phyloP scores from a whole-genome alignment of 306 rosid species.

The Cicer bijugum region DNA sequence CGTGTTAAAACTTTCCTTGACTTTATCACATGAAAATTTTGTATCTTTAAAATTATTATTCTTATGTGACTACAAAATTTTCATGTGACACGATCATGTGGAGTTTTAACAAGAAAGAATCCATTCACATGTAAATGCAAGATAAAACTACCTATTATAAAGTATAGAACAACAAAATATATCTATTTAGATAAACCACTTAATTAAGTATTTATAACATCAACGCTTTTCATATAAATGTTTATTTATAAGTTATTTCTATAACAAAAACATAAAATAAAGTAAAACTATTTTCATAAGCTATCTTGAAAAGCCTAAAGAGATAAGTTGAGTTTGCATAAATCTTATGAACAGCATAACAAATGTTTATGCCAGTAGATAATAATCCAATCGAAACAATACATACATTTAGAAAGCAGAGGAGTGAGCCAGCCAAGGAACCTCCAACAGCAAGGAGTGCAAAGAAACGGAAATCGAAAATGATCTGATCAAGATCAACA shows the following conservation, averaged over 20 bases:
- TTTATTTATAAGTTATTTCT: too few relatives aligned
- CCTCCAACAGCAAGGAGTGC: constrained; percentile 94
- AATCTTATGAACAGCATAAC: not conserved
- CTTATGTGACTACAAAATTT: not conserved
- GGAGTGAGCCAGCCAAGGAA: constrained; percentile 89
- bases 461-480: constrained; percentile 95
- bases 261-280: too few relatives aligned
- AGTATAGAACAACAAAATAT: too few relatives aligned
- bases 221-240: too few relatives aligned
- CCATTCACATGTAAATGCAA: too few relatives aligned
- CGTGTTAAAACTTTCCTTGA: not conserved
- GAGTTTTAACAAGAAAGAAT: too few relatives aligned
- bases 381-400: not conserved
- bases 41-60: not conserved
- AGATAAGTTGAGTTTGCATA: not conserved
- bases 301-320: not conserved
- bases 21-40: not conserved
- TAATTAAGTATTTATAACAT: too few relatives aligned
- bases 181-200: too few relatives aligned
- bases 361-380: not conserved
- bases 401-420: constrained; percentile 92
- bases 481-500: constrained; percentile 59
- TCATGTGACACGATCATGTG: not conserved
- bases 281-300: not conserved
- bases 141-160: too few relatives aligned